Evolutionary conservation across 2,329 filamentous ascomycete genomes (phyloP).

Genomic region (Paraphaeosphaeria minitans): DNA sequence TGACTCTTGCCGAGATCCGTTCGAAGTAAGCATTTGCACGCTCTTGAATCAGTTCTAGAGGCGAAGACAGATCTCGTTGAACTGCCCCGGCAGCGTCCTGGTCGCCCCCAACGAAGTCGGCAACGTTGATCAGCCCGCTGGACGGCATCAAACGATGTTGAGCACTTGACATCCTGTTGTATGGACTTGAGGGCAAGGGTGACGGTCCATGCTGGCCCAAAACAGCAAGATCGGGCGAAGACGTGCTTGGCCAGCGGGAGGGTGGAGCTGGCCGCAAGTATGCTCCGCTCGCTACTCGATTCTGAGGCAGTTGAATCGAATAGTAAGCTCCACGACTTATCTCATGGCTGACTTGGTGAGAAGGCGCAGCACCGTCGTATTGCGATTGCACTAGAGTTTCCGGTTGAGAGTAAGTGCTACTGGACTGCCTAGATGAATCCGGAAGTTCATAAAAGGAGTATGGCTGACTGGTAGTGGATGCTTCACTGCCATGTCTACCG

Average conservation of each 20-base stretch:
- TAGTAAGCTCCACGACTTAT: slow-evolving; percentile 27
- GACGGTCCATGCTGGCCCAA: slow-evolving; percentile 17
- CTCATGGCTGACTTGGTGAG: slow-evolving; percentile 20
- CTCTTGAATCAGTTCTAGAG: slow-evolving; percentile 31
- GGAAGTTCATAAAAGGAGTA: slow-evolving; percentile 43
- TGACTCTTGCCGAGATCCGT: slow-evolving; percentile 12
- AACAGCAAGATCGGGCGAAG: slow-evolving; percentile 19
- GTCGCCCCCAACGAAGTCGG: slow-evolving; percentile 19
- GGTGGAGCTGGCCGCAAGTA: slow-evolving; percentile 11
- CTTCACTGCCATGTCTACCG: slow-evolving; percentile 27
- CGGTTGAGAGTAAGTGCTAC: slow-evolving; percentile 25
- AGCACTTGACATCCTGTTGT: slow-evolving; percentile 16
- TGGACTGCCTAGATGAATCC: slow-evolving; percentile 32
- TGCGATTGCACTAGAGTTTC: slow-evolving; percentile 23
- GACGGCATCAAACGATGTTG: slow-evolving; percentile 17
- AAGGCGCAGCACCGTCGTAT: slow-evolving; percentile 28
- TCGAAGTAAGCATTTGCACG: slow-evolving; percentile 22
- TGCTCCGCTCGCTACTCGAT: slow-evolving; percentile 9
- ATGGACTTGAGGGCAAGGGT: slow-evolving; percentile 22
- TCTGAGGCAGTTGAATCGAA: slow-evolving; percentile 25
- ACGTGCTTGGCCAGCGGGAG: slow-evolving; percentile 18
- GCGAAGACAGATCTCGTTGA: slow-evolving; percentile 29
- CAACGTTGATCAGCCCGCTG: slow-evolving; percentile 14
- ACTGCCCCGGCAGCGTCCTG: slow-evolving; percentile 28
- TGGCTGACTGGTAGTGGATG: slow-evolving; percentile 33